A percentile compares a stretch with the other conserved stretches of the same genome.
Conservation (phyloP, 1,284 basidiomycete species). For the Moesziomyces sp. region DNA sequence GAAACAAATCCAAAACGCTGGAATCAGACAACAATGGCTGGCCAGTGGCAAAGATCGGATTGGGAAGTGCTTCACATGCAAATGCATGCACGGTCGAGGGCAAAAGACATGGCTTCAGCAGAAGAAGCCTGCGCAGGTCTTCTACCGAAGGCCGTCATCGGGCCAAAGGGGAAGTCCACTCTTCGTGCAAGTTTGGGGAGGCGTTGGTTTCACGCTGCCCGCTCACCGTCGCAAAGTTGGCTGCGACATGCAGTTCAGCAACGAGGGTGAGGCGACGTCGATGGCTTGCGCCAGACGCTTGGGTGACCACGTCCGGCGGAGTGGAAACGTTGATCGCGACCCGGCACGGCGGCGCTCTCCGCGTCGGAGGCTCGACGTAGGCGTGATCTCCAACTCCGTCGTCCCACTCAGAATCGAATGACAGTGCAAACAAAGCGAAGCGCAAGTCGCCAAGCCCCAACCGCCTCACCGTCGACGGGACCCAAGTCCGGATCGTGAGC, state of each 20-base stretch:
- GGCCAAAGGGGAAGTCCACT: too few species aligned
- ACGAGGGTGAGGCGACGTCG: neutral
- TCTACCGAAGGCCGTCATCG: neutral
- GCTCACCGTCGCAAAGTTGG: neutral
- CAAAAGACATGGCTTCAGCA: constrained; percentile 6
- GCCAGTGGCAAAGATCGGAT: neutral
- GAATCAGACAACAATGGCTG: too few species aligned
- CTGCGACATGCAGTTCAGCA: neutral
- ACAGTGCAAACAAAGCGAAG: neutral
- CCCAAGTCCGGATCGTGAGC: neutral
- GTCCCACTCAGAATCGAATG: constrained; percentile 1
- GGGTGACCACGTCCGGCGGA: neutral
- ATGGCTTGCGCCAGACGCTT: neutral
- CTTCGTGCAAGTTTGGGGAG: neutral
- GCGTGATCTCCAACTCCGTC: neutral
- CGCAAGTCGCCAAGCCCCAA: neutral
- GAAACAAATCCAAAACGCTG: too few species aligned
- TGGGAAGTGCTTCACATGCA: constrained; percentile 7
- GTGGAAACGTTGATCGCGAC: neutral
- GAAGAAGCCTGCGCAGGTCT: neutral
- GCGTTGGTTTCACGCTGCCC: neutral
- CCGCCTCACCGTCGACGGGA: too few species aligned
- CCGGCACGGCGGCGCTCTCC: neutral
- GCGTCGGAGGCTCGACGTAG: neutral
- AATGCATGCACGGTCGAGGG: constrained; percentile 11